These are phyloP conservation scores for Arctostaphylos glauca DNA, from an alignment of 148 eudicot genomes.

Conservation along the genomic window DNA sequence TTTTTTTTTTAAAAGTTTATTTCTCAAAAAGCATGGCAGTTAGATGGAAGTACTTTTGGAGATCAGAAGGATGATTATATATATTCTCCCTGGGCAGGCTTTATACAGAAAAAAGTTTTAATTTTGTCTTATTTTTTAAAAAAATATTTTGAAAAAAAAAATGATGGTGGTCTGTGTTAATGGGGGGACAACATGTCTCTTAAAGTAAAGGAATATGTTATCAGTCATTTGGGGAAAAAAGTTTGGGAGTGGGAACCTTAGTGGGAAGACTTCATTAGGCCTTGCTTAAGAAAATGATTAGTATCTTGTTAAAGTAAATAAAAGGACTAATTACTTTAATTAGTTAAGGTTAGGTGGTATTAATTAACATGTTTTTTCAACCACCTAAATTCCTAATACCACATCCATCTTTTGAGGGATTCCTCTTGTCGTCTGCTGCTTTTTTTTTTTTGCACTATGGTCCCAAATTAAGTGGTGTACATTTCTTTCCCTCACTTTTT, in stretches of 20 bases:
- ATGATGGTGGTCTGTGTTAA: constrained; percentile 50
- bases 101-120: background rate
- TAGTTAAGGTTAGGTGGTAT: constrained; percentile 13
- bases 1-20: too few relatives aligned
- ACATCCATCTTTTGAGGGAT: too few relatives aligned
- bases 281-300: constrained; percentile 39
- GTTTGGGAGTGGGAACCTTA: constrained; percentile 37
- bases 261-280: constrained; percentile 40
- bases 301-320: constrained; percentile 7
- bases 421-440: too few relatives aligned
- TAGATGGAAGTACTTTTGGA: background rate
- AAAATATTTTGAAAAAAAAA: constrained; percentile 12
- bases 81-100: constrained; percentile 17
- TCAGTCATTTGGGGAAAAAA: constrained; percentile 27
- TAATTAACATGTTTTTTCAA: background rate
- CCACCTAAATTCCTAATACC: background rate
- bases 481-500: background rate
- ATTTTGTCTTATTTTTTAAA: background rate
- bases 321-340: constrained; percentile 2
- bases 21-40: background rate
- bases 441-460: too few relatives aligned
- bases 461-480: background rate
- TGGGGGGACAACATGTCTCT: constrained; percentile 54
- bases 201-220: constrained; percentile 44
- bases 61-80: constrained; percentile 5